Conservation (phyloP, 164 flowering plant species). For the Nelumbo lutea region DNA sequence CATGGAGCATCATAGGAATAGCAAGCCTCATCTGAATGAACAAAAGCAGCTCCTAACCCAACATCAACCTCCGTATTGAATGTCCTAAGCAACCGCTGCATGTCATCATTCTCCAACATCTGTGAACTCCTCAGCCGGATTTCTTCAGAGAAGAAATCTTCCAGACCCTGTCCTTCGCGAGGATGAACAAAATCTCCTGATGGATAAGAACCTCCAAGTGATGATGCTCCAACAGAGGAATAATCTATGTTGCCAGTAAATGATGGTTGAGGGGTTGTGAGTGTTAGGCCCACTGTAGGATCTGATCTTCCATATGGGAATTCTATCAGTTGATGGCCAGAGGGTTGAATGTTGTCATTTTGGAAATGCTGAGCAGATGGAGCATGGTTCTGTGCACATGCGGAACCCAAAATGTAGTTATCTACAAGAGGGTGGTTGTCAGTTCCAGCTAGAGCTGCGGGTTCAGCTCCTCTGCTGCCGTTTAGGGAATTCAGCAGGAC, state of each 20-base stretch:
- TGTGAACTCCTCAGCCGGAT: conserved; percentile 43
- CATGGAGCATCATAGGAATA: conserved; percentile 25
- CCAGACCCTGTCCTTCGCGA: conserved; percentile 28
- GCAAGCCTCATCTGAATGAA: conserved; percentile 28
- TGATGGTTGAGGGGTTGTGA: conserved; percentile 20
- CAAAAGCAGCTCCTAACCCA: conserved; percentile 24
- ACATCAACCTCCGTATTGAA: conserved; percentile 22
- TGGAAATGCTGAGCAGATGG: conserved; percentile 27
- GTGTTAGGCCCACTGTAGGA: conserved; percentile 15
- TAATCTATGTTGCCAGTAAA: conserved; percentile 21
- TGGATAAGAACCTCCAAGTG: conserved; percentile 10
- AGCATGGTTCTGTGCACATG: conserved; percentile 21
- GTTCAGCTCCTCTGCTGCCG: conserved; percentile 7
- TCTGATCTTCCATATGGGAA: conserved; percentile 28
- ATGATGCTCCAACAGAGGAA: conserved; percentile 18
- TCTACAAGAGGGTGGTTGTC: conserved; percentile 12
- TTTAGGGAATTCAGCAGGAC: conserved; percentile 27
- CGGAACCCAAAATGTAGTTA: conserved; percentile 10
- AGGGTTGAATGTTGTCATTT: conserved; percentile 11
- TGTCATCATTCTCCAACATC: conserved; percentile 48
- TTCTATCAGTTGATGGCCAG: conserved; percentile 30
- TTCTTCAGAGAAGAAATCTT: conserved; percentile 37
- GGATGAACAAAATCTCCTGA: conserved; percentile 33
- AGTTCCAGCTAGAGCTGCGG: conserved; percentile 11
- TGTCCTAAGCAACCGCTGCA: conserved; percentile 43